These are phyloP conservation scores for Rhazya stricta DNA, from an alignment of 257 asterid species.

Conservation along the genomic window DNA sequence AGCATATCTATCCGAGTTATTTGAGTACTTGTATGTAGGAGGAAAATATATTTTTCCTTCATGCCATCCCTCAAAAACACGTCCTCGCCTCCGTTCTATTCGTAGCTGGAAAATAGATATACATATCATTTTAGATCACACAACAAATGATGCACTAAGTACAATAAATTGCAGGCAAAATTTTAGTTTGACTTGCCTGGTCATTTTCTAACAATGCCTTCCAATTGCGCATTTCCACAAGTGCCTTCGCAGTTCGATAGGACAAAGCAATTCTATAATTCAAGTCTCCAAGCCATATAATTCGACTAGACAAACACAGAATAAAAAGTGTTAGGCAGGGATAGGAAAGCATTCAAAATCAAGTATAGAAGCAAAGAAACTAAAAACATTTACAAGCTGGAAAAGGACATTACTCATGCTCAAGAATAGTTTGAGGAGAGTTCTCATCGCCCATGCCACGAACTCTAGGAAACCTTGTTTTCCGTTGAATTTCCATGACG, in stretches of 20 bases:
- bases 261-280: slow-evolving; percentile 87
- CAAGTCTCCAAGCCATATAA: slow-evolving; percentile 97
- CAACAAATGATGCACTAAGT: neutral
- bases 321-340: slow-evolving; percentile 3
- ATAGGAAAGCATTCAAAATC: slow-evolving; percentile 2
- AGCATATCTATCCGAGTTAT: slow-evolving; percentile 78
- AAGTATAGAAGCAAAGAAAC: neutral
- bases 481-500: slow-evolving; percentile 90
- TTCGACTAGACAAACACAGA: slow-evolving; percentile 47
- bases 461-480: slow-evolving; percentile 94
- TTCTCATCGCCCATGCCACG: slow-evolving; percentile 55
- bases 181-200: slow-evolving; percentile 48
- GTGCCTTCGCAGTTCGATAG: slow-evolving; percentile 86
- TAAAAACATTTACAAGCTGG: neutral
- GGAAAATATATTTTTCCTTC: slow-evolving; percentile 90
- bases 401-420: slow-evolving; percentile 65
- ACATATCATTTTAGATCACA: neutral
- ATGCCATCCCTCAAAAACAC: slow-evolving; percentile 78
- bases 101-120: slow-evolving; percentile 50
- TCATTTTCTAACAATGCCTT: slow-evolving; percentile 88
- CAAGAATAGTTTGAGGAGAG: slow-evolving; percentile 92
- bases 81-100: slow-evolving; percentile 67
- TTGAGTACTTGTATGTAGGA: slow-evolving; percentile 84
- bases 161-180: neutral
- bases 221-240: slow-evolving; percentile 98